These are phyloP conservation scores for Penicillium vulpinum DNA, from an alignment of 2,329 filamentous ascomycete genomes.

Conservation along the genomic window DNA sequence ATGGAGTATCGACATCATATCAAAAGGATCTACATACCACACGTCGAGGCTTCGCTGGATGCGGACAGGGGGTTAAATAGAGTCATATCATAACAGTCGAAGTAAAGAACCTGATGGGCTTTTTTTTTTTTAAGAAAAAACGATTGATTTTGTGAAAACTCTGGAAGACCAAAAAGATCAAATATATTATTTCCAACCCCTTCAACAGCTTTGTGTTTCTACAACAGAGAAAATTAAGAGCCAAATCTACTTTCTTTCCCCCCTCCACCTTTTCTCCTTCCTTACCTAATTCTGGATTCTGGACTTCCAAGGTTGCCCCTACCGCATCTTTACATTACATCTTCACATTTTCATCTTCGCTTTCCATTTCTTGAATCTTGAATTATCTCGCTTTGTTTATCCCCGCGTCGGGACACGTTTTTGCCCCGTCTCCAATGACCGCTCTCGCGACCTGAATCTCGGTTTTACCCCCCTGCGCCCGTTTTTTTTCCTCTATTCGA, in stretches of 20 bases:
- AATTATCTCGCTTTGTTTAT: not conserved
- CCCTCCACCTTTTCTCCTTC: slow-evolving; percentile 16
- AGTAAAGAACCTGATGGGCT: not conserved
- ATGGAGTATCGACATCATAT: slow-evolving; percentile 19
- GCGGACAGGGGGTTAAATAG: slow-evolving; percentile 18
- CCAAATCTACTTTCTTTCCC: not conserved
- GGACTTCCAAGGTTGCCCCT: slow-evolving; percentile 7
- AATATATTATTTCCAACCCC: not conserved
- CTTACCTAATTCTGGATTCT: slow-evolving; percentile 17
- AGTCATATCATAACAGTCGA: slow-evolving; percentile 6
- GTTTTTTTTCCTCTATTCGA: slow-evolving; percentile 1
- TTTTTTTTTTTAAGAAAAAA: no score
- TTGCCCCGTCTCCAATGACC: slow-evolving; percentile 1
- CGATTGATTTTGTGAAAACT: no score
- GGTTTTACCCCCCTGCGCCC: slow-evolving; percentile 2
- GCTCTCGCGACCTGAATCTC: not conserved
- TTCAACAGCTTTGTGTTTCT: not conserved
- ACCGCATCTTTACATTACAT: not conserved
- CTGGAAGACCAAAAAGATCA: no score
- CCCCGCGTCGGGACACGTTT: not conserved
- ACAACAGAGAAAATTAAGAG: not conserved
- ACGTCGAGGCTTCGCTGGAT: slow-evolving; percentile 15
- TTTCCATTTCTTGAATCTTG: not conserved
- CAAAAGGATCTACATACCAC: slow-evolving; percentile 25
- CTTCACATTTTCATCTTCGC: not conserved